Evolutionary conservation across 495 filamentous ascomycete species (phyloP).

Genomic region (Daldinia loculata): DNA sequence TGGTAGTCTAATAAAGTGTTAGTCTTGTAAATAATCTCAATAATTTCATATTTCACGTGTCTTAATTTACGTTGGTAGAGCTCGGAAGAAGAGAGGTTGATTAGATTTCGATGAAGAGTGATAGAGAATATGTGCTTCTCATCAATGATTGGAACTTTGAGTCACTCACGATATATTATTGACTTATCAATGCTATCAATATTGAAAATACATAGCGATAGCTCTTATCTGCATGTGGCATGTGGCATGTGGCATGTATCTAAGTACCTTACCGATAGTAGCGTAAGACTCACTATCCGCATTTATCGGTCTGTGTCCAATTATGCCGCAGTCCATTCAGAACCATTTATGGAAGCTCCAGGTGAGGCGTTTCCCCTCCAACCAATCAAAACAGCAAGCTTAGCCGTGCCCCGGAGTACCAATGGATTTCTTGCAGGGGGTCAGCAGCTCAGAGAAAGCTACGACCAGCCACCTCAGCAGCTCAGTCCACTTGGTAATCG

Average conservation of each 20-base stretch:
- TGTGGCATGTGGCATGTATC: background rate
- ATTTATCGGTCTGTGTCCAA: background rate
- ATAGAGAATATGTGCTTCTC: slow-evolving; percentile 3
- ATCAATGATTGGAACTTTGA: slow-evolving; percentile 7
- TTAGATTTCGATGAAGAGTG: background rate
- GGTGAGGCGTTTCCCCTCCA: slow-evolving; percentile 38
- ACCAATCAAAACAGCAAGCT: slow-evolving; percentile 30
- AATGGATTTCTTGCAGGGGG: slow-evolving; percentile 28
- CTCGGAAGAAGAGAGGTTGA: background rate
- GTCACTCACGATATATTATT: slow-evolving; percentile 13
- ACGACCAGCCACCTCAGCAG: slow-evolving; percentile 40
- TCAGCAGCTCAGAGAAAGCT: slow-evolving; percentile 15
- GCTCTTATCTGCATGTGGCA: slow-evolving; percentile 3
- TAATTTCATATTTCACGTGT: background rate
- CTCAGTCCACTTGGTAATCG: slow-evolving; percentile 29
- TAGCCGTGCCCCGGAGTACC: background rate
- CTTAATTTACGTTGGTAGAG: background rate
- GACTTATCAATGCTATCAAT: background rate
- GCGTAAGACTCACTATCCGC: background rate
- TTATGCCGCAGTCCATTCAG: background rate
- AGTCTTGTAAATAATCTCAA: background rate
- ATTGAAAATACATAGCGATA: slow-evolving; percentile 1
- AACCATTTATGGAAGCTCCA: background rate
- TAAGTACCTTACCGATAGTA: slow-evolving; percentile 9
- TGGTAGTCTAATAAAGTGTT: background rate